Evolutionary conservation across 257 asterid genomes (phyloP).

Genomic region (Solanum acaule): DNA sequence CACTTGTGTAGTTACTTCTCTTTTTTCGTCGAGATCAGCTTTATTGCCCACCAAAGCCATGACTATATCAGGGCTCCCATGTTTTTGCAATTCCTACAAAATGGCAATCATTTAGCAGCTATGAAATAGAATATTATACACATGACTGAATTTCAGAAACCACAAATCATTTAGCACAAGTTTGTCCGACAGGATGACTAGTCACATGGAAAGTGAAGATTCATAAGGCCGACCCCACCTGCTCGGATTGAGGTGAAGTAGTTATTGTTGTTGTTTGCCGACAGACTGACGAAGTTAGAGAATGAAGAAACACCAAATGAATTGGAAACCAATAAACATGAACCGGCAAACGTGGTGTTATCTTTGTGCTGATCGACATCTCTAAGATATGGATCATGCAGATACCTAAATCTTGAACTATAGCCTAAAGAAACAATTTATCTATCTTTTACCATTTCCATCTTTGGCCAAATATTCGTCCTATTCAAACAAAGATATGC

Average conservation of each 20-base stretch:
- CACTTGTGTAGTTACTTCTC: slow-evolving; percentile 80
- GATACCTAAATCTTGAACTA: too few species aligned
- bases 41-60: slow-evolving; percentile 97
- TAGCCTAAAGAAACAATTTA: too few species aligned
- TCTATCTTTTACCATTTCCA: too few species aligned
- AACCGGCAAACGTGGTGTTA: neutral
- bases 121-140: neutral
- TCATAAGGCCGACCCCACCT: neutral
- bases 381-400: neutral
- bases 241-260: neutral
- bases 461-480: too few species aligned
- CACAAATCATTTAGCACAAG: neutral
- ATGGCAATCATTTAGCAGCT: neutral
- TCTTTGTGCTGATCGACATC: neutral
- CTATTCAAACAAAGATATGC: too few species aligned
- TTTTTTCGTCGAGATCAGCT: slow-evolving; percentile 87
- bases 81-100: slow-evolving; percentile 83
- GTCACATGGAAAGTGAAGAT: neutral
- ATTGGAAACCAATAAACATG: neutral
- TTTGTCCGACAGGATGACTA: neutral
- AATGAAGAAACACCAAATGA: neutral
- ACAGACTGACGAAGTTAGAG: neutral
- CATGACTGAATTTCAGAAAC: neutral
- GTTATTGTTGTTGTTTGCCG: neutral
- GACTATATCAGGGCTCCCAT: slow-evolving; percentile 91